A percentile compares a stretch with the other conserved stretches of the same genome.
These are phyloP conservation scores for Fusarium austroafricanum DNA, from an alignment of 2,329 filamentous ascomycete species.

Conservation along the genomic window DNA sequence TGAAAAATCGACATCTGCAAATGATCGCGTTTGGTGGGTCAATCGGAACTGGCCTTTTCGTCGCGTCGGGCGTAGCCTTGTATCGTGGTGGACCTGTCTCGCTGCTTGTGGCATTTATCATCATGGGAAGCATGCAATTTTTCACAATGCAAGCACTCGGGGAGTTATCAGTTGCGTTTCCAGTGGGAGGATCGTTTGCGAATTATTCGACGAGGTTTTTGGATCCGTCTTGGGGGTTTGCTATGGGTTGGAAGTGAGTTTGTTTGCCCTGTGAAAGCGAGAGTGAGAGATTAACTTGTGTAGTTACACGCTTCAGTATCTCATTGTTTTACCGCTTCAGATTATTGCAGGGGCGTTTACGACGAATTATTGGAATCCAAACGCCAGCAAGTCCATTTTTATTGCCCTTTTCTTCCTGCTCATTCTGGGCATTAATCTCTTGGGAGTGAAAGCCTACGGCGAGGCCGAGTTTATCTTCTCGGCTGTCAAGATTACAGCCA, in stretches of 20 bases:
- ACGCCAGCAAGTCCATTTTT: constrained; percentile 76
- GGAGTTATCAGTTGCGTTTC: constrained; percentile 89
- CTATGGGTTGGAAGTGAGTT: constrained; percentile 88
- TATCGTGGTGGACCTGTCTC: constrained; percentile 80
- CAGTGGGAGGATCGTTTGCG: constrained; percentile 90
- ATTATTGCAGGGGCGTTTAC: constrained; percentile 88
- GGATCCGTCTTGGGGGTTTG: constrained; percentile 95
- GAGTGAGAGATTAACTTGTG: background rate
- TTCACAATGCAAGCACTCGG: constrained; percentile 91
- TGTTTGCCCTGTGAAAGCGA: no score
- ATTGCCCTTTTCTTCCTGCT: constrained; percentile 82
- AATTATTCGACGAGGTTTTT: constrained; percentile 92
- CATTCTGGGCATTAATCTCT: constrained; percentile 85
- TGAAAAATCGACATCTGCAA: constrained; percentile 77
- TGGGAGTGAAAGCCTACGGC: constrained; percentile 87
- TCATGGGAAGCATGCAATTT: constrained; percentile 89
- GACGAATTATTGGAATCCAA: constrained; percentile 79
- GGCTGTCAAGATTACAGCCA: constrained; percentile 84
- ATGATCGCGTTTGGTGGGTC: constrained; percentile 75
- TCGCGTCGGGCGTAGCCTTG: constrained; percentile 81
- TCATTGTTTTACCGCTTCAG: constrained; percentile 83
- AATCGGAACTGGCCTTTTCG: constrained; percentile 88
- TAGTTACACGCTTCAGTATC: constrained; percentile 87
- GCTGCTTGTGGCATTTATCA: constrained; percentile 76
- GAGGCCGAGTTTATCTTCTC: constrained; percentile 91